A percentile compares a stretch with the other conserved stretches of the same genome.
Conservation (phyloP, 1,284 basidiomycete genomes). For the Psilocybe mexicana region DNA sequence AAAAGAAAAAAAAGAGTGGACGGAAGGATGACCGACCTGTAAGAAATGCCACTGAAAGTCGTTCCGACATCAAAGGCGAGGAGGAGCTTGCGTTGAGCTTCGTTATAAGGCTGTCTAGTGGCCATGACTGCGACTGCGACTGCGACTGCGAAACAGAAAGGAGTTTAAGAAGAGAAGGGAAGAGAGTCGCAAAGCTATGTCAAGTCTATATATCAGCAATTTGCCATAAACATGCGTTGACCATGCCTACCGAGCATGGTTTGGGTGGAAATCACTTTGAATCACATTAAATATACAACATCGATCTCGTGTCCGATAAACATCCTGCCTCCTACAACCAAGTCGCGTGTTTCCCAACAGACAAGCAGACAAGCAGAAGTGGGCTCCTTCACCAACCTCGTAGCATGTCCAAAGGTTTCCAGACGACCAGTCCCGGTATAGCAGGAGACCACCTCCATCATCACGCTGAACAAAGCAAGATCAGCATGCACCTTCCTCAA, state of each 20-base stretch:
- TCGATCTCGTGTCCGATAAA: neutral
- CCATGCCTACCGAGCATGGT: neutral
- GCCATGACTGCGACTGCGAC: neutral
- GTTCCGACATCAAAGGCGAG: slow-evolving; percentile 25
- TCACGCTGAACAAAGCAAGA: neutral
- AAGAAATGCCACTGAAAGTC: slow-evolving; percentile 27
- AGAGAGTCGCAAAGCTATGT: neutral
- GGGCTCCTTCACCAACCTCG: neutral
- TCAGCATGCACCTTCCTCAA: neutral
- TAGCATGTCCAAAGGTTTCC: neutral
- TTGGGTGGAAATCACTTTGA: neutral
- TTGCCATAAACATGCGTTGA: neutral
- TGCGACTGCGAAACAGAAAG: neutral
- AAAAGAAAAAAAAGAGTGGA: neutral
- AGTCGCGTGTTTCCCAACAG: neutral
- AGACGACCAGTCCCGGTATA: neutral
- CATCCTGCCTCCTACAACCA: neutral
- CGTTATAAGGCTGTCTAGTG: slow-evolving; percentile 17
- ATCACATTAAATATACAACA: neutral
- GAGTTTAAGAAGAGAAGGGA: neutral
- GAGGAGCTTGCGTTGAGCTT: slow-evolving; percentile 20
- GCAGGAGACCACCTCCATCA: neutral
- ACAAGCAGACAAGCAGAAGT: neutral
- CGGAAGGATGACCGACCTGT: slow-evolving; percentile 17
- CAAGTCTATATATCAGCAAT: neutral